Evolutionary conservation across 345 rosid genomes (phyloP), one percentile per base, ranked within the genome.

Genomic region (Salix purpurea): DNA sequence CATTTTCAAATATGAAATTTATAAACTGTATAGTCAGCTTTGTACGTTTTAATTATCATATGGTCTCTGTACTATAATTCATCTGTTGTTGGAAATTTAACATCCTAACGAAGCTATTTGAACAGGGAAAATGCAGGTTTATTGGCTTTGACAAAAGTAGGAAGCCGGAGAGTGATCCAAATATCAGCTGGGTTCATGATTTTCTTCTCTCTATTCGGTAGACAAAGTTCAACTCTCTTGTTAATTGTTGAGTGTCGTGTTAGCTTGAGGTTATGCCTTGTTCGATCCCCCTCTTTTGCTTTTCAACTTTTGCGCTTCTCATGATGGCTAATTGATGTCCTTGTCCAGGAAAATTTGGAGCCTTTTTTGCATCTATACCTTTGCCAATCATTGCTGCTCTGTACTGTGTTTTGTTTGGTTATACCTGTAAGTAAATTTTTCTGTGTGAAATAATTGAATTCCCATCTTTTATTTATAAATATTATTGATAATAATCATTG

Each of bases 281-380:
- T n/a, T 14, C 16, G 7, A 6, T 5, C 0, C 24, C 2, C 28
- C n/a, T 12, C n/a, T 46, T 37, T 4, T 30, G 36, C 34, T 30
- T 40, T 74, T 10, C 40, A 7, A 30, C 30, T 58, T 62, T 15
- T 60, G 26, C 8, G 37, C 60, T 26, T 1, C 60, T 14, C 16
- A 11, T 60, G 1, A 65, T 46, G 42, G 36, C 15, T 78, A 66
- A 61, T 11, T 50, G 69, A 3, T 39, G 66, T 26, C 10, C 66
- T 42, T 62, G 7, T 70, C 30, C 87, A 88, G 98, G 98, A 60
- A 94, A 94, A 84, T 92, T 94, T 72, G 97, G 97, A 18, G 98
- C 97, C 1, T 75, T 92, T 28, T 92, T 94, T 76, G 98, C 98
- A 72, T 92, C 97, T 0, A 90, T 94, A 80, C 97, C 98, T 60